These are phyloP conservation scores for Akanthomyces muscarius DNA, from an alignment of 2,329 filamentous ascomycete species.

Conservation along the genomic window DNA sequence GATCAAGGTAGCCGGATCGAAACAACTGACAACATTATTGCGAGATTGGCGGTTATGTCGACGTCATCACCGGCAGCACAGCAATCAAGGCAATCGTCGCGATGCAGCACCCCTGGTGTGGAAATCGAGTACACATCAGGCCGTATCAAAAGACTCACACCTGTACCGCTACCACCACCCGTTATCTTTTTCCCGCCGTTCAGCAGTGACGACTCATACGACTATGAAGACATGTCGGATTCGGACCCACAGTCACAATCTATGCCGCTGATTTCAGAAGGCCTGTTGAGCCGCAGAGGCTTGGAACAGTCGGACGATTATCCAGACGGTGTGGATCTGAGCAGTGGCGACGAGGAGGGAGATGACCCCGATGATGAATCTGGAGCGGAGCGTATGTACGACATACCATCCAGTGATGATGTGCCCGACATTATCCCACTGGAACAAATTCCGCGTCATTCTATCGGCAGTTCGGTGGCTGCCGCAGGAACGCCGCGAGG, in stretches of 20 bases:
- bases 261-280: conserved; percentile 23
- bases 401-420: conserved; percentile 20
- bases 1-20: conserved; percentile 24
- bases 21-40: conserved; percentile 38
- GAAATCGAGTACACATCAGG: conserved; percentile 45
- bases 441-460: conserved; percentile 18
- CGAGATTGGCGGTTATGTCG: conserved; percentile 39
- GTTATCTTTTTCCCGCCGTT: conserved; percentile 48
- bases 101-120: conserved; percentile 22
- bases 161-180: conserved; percentile 49
- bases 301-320: conserved; percentile 40
- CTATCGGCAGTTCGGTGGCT: conserved; percentile 31
- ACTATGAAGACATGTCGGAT: conserved; percentile 28
- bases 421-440: conserved; percentile 15
- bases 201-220: conserved; percentile 38
- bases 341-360: conserved; percentile 40
- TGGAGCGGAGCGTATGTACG: conserved; percentile 29
- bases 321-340: conserved; percentile 37
- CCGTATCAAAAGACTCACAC: conserved; percentile 40
- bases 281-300: conserved; percentile 31
- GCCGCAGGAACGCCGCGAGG: conserved; percentile 29
- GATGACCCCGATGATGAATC: conserved; percentile 37
- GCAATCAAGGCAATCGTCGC: conserved; percentile 3
- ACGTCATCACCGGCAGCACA: conserved; percentile 33
- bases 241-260: conserved; percentile 29